phyloP scores from a whole-genome alignment of 306 rosid species.

The Abrus precatorius region DNA sequence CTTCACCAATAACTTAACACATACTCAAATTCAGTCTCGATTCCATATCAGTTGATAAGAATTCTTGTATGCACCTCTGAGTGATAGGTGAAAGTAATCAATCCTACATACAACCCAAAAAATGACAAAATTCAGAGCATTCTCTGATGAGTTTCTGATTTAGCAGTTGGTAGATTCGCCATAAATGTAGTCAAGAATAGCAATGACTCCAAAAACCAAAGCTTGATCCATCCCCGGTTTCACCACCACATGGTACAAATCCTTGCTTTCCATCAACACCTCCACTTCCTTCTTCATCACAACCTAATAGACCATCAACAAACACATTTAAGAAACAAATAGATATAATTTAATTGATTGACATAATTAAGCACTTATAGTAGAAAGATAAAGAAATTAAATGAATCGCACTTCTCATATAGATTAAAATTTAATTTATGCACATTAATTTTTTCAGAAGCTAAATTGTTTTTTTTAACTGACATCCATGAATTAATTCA shows the following conservation, averaged over 20 bases:
- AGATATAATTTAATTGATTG: too few species aligned
- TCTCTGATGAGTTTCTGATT: not conserved
- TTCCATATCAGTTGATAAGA: not conserved
- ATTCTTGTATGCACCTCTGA: not conserved
- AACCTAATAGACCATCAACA: slow-evolving; percentile 41
- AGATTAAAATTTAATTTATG: too few species aligned
- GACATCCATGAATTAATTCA: too few species aligned
- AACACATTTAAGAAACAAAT: not conserved
- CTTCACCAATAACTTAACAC: slow-evolving; percentile 21
- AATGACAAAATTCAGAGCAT: not conserved
- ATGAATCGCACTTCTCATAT: too few species aligned
- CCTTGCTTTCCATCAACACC: slow-evolving; percentile 55
- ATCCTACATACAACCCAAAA: not conserved
- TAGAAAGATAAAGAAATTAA: too few species aligned
- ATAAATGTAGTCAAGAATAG: slow-evolving; percentile 54
- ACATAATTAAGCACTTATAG: too few species aligned
- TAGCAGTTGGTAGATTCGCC: slow-evolving; percentile 57
- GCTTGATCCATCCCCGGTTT: slow-evolving; percentile 60
- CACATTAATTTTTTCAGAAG: too few species aligned
- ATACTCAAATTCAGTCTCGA: not conserved
- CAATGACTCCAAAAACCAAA: slow-evolving; percentile 57
- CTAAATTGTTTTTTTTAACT: too few species aligned
- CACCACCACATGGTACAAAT: slow-evolving; percentile 59
- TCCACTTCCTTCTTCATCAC: slow-evolving; percentile 53
- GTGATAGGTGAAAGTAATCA: not conserved